Percentiles rank a stretch among this genome's conserved stretches.
Evolutionary conservation across 495 filamentous ascomycete species (phyloP).

Genomic region (Aspergillus cristatus): DNA sequence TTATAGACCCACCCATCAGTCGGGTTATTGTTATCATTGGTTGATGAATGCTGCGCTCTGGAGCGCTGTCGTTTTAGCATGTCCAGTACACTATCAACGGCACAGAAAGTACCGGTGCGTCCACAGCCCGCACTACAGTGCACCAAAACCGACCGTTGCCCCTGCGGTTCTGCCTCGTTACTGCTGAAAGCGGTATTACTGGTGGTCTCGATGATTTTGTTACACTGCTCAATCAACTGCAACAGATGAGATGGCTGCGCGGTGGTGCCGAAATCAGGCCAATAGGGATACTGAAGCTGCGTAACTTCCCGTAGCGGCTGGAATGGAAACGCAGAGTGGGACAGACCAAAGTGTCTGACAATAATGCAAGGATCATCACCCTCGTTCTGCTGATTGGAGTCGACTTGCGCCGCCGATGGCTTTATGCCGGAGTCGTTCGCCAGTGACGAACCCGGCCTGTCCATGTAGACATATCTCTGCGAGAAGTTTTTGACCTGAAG

Average conservation of each 20-base stretch:
- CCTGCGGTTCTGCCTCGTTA: slow-evolving; percentile 45
- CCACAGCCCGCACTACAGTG: slow-evolving; percentile 96
- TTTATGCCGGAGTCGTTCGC: slow-evolving; percentile 2
- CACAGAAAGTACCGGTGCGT: slow-evolving; percentile 91
- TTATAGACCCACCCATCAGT: slow-evolving; percentile 45
- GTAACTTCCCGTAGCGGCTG: slow-evolving; percentile 85
- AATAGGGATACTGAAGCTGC: slow-evolving; percentile 86
- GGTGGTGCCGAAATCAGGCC: slow-evolving; percentile 94
- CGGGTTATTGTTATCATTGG: slow-evolving; percentile 30
- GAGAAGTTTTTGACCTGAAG: slow-evolving; percentile 69
- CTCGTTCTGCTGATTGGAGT: slow-evolving; percentile 7
- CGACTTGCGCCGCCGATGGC: slow-evolving; percentile 10
- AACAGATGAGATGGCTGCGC: slow-evolving; percentile 82
- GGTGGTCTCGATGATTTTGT: slow-evolving; percentile 38
- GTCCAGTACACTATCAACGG: slow-evolving; percentile 87
- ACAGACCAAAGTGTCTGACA: slow-evolving; percentile 78
- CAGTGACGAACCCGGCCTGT: slow-evolving; percentile 26
- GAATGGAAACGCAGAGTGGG: slow-evolving; percentile 70
- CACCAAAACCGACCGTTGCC: slow-evolving; percentile 67
- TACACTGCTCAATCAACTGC: slow-evolving; percentile 76
- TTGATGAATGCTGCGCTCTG: slow-evolving; percentile 8
- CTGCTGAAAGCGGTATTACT: slow-evolving; percentile 22
- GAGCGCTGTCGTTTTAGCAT: slow-evolving; percentile 75
- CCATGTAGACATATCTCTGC: slow-evolving; percentile 69
- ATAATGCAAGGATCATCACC: slow-evolving; percentile 63